Evolutionary conservation across 2,329 filamentous ascomycete genomes (phyloP), one percentile per base, ranked within the genome.

Genomic region (Arthrinium phaeospermum): DNA sequence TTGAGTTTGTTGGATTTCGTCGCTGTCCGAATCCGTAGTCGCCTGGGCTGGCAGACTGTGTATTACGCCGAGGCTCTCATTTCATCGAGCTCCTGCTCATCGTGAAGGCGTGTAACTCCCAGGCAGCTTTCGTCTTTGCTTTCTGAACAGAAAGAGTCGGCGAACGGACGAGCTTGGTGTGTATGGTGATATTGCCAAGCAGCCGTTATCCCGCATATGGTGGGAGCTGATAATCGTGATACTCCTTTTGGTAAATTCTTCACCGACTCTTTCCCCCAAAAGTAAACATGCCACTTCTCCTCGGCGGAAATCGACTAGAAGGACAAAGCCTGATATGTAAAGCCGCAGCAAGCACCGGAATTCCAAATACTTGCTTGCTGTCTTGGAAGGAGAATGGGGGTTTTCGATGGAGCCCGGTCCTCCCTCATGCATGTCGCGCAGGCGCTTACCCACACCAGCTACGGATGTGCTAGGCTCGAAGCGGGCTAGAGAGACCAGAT

Each of bases 381-480:
- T 24, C 16, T 16, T 30, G 22, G 22, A 7, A 27, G 22, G 22
- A 12, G 14, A 68, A 68, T 68, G 53, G 53, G 30, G 53, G 14
- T 6, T 30, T 19, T 49, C 46, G 22, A 64, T 37, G 57, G 57
- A 64, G 34, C 41, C 57, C 34, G 57, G 57, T 19, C 49, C 49
- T 27, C 34, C 34, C 57, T 64, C 57, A 22, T 64, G 57, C 34
- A 41, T 64, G 30, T 41, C 22, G 41, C 22, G 57, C 53, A 64
- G 37, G 19, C 19, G 19, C 57, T 61, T 41, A n/a, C 34, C 57
- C 30, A n/a, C 57, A 61, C 30, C 34, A 37, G 53, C 34, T 61
- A 10, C 53, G 57, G 57, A 64, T n/a, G 57, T 41, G 57, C 57
- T 64, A 64, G 22, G n/a, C 57, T 64, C 19, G 8, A 64, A 64